Evolutionary conservation across 352 stramenopile species (phyloP).

Genomic region (Phytophthora citricola): DNA sequence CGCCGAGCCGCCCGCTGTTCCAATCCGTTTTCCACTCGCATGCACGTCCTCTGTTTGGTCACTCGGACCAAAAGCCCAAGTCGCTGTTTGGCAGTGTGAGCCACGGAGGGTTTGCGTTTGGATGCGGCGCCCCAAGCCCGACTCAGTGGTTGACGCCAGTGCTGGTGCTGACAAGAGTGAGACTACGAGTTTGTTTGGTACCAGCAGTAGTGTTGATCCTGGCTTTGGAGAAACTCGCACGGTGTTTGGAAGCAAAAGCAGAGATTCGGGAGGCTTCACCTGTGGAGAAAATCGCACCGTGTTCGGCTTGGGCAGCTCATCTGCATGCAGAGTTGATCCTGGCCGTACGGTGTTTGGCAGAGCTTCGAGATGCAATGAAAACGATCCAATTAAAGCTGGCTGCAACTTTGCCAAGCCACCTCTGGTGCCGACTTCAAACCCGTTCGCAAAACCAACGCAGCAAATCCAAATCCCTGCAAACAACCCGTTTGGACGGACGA

Average conservation of each 20-base stretch:
- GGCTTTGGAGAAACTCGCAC: slow-evolving; percentile 4
- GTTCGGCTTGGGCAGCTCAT: slow-evolving; percentile 4
- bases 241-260: background rate
- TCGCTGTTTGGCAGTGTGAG: background rate
- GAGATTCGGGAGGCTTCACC: background rate
- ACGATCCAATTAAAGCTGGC: background rate
- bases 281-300: background rate
- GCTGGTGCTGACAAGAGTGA: background rate
- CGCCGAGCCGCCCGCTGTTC: slow-evolving; percentile 13
- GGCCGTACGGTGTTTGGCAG: too few species aligned
- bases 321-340: too few species aligned
- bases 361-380: too few species aligned
- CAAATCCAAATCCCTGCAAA: background rate
- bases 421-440: slow-evolving; percentile 12
- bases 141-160: background rate
- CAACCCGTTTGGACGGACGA: slow-evolving; percentile 17
- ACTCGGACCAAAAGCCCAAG: background rate
- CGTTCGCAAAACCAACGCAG: slow-evolving; percentile 14
- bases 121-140: background rate
- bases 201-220: background rate
- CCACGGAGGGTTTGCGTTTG: slow-evolving; percentile 18
- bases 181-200: slow-evolving; percentile 4
- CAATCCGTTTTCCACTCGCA: slow-evolving; percentile 4
- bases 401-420: slow-evolving; percentile 10
- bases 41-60: slow-evolving; percentile 14